A percentile compares a stretch with the other conserved stretches of the same genome.
phyloP scores from a whole-genome alignment of 108 stramenopile species.

The Bacterosira constricta region DNA sequence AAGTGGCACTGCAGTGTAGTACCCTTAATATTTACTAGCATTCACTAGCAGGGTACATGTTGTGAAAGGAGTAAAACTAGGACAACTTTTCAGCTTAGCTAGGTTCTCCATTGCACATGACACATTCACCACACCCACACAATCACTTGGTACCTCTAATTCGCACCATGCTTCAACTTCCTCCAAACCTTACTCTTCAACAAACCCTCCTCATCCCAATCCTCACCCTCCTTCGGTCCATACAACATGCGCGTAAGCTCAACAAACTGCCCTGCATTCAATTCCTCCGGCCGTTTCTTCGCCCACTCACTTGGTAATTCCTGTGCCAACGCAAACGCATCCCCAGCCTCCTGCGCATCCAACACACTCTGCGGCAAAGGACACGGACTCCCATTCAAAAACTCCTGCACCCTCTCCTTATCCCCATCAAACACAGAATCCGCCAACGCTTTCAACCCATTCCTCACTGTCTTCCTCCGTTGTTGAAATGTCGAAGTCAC shows the following conservation, averaged over 20 bases:
- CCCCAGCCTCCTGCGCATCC: slow-evolving; percentile 55
- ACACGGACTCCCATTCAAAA: slow-evolving; percentile 57
- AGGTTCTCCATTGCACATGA: too few relatives aligned
- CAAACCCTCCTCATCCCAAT: slow-evolving; percentile 29
- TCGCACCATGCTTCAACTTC: slow-evolving; percentile 90
- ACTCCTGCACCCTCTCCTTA: slow-evolving; percentile 36
- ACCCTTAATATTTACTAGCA: too few relatives aligned
- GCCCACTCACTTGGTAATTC: slow-evolving; percentile 85
- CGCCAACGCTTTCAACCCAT: slow-evolving; percentile 83
- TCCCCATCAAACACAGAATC: slow-evolving; percentile 45
- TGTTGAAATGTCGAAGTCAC: slow-evolving; percentile 93
- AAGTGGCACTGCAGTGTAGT: too few relatives aligned
- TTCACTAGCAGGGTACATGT: too few relatives aligned
- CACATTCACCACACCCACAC: too few relatives aligned
- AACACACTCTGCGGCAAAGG: slow-evolving; percentile 61
- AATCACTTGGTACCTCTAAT: too few relatives aligned
- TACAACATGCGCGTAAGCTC: slow-evolving; percentile 87
- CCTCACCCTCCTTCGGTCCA: slow-evolving; percentile 35
- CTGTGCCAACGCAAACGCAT: slow-evolving; percentile 74
- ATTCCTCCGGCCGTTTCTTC: slow-evolving; percentile 88
- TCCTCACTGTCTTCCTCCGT: slow-evolving; percentile 94
- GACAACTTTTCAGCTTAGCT: too few relatives aligned
- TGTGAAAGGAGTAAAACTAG: too few relatives aligned
- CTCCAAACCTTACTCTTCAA: slow-evolving; percentile 89
- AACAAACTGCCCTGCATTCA: slow-evolving; percentile 92